A percentile compares a stretch with the other conserved stretches of the same genome.
These are phyloP conservation scores for Pichia sporocuriosa DNA, from an alignment of 805 yeast species.

Conservation along the genomic window DNA sequence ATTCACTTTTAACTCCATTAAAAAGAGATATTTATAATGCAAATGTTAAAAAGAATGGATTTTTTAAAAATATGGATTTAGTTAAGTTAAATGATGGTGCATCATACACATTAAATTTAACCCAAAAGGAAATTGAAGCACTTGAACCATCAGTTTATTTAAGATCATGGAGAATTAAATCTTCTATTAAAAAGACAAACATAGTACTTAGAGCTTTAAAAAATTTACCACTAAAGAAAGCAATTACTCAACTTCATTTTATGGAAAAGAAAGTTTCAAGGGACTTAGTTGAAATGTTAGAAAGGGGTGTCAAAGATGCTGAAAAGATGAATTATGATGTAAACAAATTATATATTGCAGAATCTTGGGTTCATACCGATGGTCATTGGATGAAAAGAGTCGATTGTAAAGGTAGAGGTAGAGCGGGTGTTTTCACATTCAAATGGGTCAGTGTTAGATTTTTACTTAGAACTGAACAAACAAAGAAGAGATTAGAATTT, in stretches of 20 bases:
- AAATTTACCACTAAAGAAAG: conserved; percentile 62
- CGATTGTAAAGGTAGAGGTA: conserved; percentile 86
- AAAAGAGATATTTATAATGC: conserved; percentile 57
- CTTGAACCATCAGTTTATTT: conserved; percentile 85
- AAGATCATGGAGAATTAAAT: conserved; percentile 73
- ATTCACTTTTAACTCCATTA: conserved; percentile 57
- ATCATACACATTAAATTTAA: conserved; percentile 43
- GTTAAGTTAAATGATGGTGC: conserved; percentile 40
- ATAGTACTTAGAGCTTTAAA: conserved; percentile 70
- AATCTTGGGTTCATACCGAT: conserved; percentile 90
- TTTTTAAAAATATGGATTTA: conserved; percentile 56
- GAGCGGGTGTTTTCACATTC: conserved; percentile 72
- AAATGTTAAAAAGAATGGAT: conserved; percentile 57
- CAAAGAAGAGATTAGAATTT: conserved; percentile 32
- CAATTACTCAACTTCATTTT: conserved; percentile 90
- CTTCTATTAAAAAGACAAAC: conserved; percentile 86
- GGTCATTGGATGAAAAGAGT: conserved; percentile 64
- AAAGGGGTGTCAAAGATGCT: conserved; percentile 67
- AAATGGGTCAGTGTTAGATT: conserved; percentile 77
- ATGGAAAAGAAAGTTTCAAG: conserved; percentile 70
- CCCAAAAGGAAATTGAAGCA: conserved; percentile 60
- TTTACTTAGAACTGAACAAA: conserved; percentile 57
- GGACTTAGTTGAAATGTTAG: conserved; percentile 70
- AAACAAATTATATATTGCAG: conserved; percentile 61
- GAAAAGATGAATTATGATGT: conserved; percentile 50